Conservation (phyloP, 2,329 filamentous ascomycete species). For the Cladosporium cucumerinum region DNA sequence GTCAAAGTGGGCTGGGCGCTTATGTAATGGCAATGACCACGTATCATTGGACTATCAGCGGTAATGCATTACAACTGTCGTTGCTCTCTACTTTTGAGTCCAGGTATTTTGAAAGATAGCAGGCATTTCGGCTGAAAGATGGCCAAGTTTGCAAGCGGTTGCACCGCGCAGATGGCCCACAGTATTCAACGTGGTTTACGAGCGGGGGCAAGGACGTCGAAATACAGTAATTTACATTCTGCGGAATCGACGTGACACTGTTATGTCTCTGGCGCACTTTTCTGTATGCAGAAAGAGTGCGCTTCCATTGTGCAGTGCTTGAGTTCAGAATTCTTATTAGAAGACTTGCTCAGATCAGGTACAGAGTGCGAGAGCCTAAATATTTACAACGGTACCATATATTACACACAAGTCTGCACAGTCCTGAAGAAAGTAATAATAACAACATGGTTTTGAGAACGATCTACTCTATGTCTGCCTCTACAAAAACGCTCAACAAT, state of each 20-base stretch:
- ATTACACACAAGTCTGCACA: neutral
- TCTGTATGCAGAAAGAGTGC: neutral
- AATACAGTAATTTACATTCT: neutral
- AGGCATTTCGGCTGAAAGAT: neutral
- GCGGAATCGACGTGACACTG: neutral
- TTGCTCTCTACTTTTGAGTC: neutral
- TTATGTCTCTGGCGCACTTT: neutral
- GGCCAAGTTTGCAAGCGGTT: neutral
- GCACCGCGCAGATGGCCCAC: neutral
- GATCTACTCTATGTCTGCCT: neutral
- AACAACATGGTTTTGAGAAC: neutral
- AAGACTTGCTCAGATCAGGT: neutral
- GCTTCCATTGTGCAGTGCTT: neutral
- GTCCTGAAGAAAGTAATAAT: neutral
- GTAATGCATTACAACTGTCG: neutral
- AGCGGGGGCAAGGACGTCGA: neutral
- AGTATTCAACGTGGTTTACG: neutral
- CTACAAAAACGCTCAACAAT: neutral
- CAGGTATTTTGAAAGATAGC: neutral
- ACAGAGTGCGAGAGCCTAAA: neutral
- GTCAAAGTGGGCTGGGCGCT: slow-evolving; percentile 6
- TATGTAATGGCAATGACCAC: neutral
- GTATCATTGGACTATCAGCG: neutral
- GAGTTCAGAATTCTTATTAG: too few species aligned
- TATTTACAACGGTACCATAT: neutral